Percentiles rank a stretch among this genome's conserved stretches.
Evolutionary conservation across 352 stramenopile species (phyloP).

Genomic region (Aphanomyces cochlioides): DNA sequence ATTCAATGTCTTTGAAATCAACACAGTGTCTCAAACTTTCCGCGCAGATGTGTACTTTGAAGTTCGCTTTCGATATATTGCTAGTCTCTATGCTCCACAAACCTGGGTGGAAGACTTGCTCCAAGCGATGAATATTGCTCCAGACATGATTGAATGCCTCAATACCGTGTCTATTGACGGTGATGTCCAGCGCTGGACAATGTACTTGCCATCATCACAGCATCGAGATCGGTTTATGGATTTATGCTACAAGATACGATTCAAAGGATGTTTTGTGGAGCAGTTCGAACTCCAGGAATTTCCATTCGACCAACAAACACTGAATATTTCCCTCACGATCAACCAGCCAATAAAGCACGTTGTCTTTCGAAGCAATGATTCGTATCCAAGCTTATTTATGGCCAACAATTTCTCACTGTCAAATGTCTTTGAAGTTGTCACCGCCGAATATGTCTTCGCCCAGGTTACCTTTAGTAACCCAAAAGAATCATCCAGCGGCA

Average conservation of each 20-base stretch:
- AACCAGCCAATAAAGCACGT: slow-evolving; percentile 1
- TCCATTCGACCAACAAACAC: slow-evolving; percentile 15
- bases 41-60: slow-evolving; percentile 49
- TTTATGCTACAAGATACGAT: slow-evolving; percentile 21
- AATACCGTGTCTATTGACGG: slow-evolving; percentile 23
- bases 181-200: background rate
- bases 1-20: slow-evolving; percentile 37
- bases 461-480: slow-evolving; percentile 27
- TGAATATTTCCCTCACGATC: slow-evolving; percentile 12
- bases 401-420: slow-evolving; percentile 13
- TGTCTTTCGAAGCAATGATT: slow-evolving; percentile 7
- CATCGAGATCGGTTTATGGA: background rate
- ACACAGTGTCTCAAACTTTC: slow-evolving; percentile 48
- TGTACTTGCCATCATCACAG: background rate
- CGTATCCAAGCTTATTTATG: slow-evolving; percentile 26
- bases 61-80: slow-evolving; percentile 42
- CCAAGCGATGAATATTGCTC: slow-evolving; percentile 26
- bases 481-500: slow-evolving; percentile 23
- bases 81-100: slow-evolving; percentile 26
- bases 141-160: slow-evolving; percentile 30
- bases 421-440: slow-evolving; percentile 34
- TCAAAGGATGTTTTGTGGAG: slow-evolving; percentile 15
- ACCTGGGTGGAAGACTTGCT: slow-evolving; percentile 23
- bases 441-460: slow-evolving; percentile 25
- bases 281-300: slow-evolving; percentile 18